Percentiles rank a stretch among this genome's conserved stretches.
Conservation (phyloP, 1,284 basidiomycete species). For the Sphaerobolus stellatus region DNA sequence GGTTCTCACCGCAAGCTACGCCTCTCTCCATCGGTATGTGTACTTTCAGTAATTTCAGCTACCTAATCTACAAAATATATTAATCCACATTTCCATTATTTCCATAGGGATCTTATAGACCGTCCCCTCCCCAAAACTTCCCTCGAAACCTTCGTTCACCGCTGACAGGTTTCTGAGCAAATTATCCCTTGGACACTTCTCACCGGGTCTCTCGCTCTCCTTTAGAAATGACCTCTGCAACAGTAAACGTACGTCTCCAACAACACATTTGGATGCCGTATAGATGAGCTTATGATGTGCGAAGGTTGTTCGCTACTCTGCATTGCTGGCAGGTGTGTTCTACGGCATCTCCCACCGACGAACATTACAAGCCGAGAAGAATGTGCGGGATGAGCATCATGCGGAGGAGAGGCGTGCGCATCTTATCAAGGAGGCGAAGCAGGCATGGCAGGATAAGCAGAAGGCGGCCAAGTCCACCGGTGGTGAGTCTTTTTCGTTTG, state of each 20-base stretch:
- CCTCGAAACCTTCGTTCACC: too few species aligned
- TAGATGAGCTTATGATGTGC: not conserved
- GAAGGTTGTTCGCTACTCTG: constrained; percentile 95
- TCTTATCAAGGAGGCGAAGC: constrained; percentile 84
- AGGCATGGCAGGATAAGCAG: constrained; percentile 85
- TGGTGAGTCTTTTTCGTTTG: constrained; percentile 33
- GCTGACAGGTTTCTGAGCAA: not conserved
- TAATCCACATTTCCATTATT: too few species aligned
- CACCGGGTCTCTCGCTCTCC: too few species aligned
- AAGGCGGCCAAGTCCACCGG: constrained; percentile 49
- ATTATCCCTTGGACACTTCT: not conserved
- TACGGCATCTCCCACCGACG: constrained; percentile 94
- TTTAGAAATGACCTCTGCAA: constrained; percentile 9
- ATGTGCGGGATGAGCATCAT: constrained; percentile 68
- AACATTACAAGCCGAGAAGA: constrained; percentile 82
- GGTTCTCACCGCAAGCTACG: too few species aligned
- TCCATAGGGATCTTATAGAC: too few species aligned
- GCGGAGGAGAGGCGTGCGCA: constrained; percentile 72
- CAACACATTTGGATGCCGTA: not conserved
- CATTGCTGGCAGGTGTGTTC: constrained; percentile 82
- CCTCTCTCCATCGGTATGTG: too few species aligned
- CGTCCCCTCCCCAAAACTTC: too few species aligned
- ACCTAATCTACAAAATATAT: too few species aligned
- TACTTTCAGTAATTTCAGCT: too few species aligned
- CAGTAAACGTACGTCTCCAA: constrained; percentile 9